A percentile compares a stretch with the other conserved stretches of the same genome.
Evolutionary conservation across 495 filamentous ascomycete genomes (phyloP).

Genomic region (Aspergillus homomorphus): DNA sequence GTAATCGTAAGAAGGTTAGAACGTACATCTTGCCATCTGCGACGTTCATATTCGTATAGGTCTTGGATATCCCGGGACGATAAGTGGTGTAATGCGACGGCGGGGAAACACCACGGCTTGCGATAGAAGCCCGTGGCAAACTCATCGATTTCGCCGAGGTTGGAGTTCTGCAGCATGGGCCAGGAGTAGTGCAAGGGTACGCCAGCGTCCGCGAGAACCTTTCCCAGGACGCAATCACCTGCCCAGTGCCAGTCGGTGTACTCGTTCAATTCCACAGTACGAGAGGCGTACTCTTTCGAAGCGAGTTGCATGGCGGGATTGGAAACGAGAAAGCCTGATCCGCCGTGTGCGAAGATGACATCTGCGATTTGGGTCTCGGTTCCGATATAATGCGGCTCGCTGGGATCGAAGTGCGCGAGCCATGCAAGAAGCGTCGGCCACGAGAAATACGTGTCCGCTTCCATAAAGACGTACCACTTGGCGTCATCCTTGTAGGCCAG

Average conservation of each 20-base stretch:
- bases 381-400: conserved; percentile 55
- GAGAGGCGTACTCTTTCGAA: conserved; percentile 41
- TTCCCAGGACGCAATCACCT: conserved; percentile 63
- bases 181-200: conserved; percentile 47
- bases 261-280: conserved; percentile 51
- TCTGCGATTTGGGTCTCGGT: conserved; percentile 54
- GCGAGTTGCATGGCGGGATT: conserved; percentile 49
- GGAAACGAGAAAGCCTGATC: conserved; percentile 64
- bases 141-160: conserved; percentile 43
- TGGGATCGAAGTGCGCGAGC: conserved; percentile 50
- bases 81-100: conserved; percentile 55
- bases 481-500: conserved; percentile 43
- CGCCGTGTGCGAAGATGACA: conserved; percentile 63
- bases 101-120: conserved; percentile 53
- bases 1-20: conserved; percentile 1
- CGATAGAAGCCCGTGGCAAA: conserved; percentile 41
- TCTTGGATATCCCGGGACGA: conserved; percentile 34
- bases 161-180: conserved; percentile 52
- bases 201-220: conserved; percentile 54
- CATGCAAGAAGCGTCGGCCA: conserved; percentile 60
- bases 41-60: conserved; percentile 41
- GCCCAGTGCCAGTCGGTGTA: conserved; percentile 59
- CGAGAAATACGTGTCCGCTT: conserved; percentile 64
- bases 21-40: conserved; percentile 33
- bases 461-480: conserved; percentile 69